Conservation (phyloP, 352 stramenopile genomes). For the Phytopythium vexans region DNA sequence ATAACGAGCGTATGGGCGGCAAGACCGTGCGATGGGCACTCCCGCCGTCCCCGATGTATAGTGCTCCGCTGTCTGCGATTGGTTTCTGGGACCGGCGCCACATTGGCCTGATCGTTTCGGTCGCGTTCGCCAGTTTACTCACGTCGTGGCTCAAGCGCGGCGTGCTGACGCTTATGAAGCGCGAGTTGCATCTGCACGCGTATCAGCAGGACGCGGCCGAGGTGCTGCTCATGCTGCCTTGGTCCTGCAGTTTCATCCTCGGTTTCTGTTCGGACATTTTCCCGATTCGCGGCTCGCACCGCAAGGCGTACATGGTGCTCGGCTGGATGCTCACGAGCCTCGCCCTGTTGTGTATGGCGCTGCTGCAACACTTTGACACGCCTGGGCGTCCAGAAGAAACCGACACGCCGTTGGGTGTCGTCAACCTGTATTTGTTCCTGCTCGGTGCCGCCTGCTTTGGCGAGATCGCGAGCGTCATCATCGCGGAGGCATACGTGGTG, state of each 20-base stretch:
- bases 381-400: conserved; percentile 7
- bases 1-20: too few relatives aligned
- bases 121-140: conserved; percentile 33
- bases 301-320: conserved; percentile 81
- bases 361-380: conserved; percentile 20
- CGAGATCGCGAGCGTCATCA: conserved; percentile 33
- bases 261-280: conserved; percentile 76
- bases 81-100: conserved; percentile 18
- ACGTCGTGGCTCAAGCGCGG: conserved; percentile 40
- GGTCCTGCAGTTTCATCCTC: conserved; percentile 72
- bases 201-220: conserved; percentile 34
- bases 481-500: conserved; percentile 42
- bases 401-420: conserved; percentile 12
- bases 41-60: too few relatives aligned
- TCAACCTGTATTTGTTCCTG: conserved; percentile 31
- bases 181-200: conserved; percentile 30
- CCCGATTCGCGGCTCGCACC: conserved; percentile 62
- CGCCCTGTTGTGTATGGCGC: conserved; percentile 30
- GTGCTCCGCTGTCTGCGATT: conserved; percentile 1
- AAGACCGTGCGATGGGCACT: too few relatives aligned
- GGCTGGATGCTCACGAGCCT: conserved; percentile 38
- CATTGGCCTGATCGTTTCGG: conserved; percentile 31
- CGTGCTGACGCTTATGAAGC: conserved; percentile 30
- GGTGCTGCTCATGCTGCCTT: conserved; percentile 36
- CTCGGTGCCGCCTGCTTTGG: conserved; percentile 41